phyloP scores from a whole-genome alignment of 139 green algal genomes.

The Chlamydomonas asymmetrica region DNA sequence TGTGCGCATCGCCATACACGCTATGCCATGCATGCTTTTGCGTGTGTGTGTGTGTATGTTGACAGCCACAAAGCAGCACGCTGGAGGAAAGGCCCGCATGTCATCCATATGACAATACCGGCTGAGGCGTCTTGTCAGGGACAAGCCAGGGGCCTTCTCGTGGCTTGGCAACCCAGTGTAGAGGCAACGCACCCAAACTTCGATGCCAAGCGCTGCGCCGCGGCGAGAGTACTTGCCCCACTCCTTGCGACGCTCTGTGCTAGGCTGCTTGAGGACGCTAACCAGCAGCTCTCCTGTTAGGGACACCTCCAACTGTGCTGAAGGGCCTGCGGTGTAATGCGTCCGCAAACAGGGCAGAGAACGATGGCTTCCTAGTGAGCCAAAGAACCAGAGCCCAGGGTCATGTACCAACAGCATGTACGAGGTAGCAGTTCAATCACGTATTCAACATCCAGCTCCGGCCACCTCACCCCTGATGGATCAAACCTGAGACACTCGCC shows the following conservation, averaged over 20 bases:
- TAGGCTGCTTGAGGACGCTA: neutral
- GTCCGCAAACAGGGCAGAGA: too few species aligned
- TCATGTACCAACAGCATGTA: neutral
- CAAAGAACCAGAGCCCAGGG: neutral
- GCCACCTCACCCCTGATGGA: conserved; percentile 3
- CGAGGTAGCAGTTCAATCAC: neutral
- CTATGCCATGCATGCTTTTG: conserved; percentile 1
- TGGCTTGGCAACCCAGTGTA: too few species aligned
- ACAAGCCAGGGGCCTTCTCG: neutral
- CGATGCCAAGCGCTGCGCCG: conserved; percentile 16
- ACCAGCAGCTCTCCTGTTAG: conserved; percentile 4
- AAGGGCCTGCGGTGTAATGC: conserved; percentile 10
- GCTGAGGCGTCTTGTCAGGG: neutral
- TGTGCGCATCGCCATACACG: neutral
- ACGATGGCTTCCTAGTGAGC: neutral
- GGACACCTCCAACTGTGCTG: conserved; percentile 39
- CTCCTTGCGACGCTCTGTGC: conserved; percentile 17
- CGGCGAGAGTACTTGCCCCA: conserved; percentile 51
- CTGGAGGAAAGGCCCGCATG: neutral
- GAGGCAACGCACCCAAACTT: conserved; percentile 19
- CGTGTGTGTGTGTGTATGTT: neutral
- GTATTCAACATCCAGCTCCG: too few species aligned
- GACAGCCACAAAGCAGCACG: neutral
- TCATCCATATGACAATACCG: neutral
- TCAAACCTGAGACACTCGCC: conserved; percentile 5